Conservation (phyloP, 208 protist species). For the Trypanosoma platydactyli region DNA sequence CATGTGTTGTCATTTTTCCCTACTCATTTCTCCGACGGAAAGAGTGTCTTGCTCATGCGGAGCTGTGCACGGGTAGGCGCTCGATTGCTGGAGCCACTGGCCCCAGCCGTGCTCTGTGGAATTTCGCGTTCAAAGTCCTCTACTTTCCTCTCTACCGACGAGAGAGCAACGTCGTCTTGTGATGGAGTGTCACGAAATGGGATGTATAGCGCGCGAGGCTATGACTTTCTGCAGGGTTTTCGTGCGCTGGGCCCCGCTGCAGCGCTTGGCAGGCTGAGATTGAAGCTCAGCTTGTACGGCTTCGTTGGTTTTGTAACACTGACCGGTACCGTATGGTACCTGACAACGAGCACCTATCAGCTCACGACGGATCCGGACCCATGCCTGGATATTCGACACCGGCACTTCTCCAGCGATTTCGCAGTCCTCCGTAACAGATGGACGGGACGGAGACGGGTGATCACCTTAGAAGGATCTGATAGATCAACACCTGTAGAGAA, state of each 20-base stretch:
- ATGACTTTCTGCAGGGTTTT: slow-evolving; percentile 53
- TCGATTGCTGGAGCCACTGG: neutral
- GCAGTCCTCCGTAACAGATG: slow-evolving; percentile 64
- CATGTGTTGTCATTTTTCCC: neutral
- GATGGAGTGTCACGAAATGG: neutral
- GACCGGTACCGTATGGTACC: slow-evolving; percentile 46
- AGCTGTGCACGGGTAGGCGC: neutral
- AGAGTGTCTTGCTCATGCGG: neutral
- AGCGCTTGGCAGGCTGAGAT: slow-evolving; percentile 28
- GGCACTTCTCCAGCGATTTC: slow-evolving; percentile 71
- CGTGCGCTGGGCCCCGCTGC: slow-evolving; percentile 30
- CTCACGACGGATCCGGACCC: slow-evolving; percentile 64
- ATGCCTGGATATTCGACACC: slow-evolving; percentile 41
- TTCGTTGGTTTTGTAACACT: slow-evolving; percentile 24
- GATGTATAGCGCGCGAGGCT: slow-evolving; percentile 13
- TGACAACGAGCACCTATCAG: slow-evolving; percentile 65
- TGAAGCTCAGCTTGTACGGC: slow-evolving; percentile 30
- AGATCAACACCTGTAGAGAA: slow-evolving; percentile 3
- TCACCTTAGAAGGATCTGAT: slow-evolving; percentile 23
- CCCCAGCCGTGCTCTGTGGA: neutral
- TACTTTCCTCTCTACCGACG: neutral
- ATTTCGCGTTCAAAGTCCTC: neutral
- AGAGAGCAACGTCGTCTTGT: neutral
- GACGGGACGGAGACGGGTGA: slow-evolving; percentile 34
- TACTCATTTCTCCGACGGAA: neutral